Conservation (phyloP, 2,329 filamentous ascomycete species). For the Nemania sp. region DNA sequence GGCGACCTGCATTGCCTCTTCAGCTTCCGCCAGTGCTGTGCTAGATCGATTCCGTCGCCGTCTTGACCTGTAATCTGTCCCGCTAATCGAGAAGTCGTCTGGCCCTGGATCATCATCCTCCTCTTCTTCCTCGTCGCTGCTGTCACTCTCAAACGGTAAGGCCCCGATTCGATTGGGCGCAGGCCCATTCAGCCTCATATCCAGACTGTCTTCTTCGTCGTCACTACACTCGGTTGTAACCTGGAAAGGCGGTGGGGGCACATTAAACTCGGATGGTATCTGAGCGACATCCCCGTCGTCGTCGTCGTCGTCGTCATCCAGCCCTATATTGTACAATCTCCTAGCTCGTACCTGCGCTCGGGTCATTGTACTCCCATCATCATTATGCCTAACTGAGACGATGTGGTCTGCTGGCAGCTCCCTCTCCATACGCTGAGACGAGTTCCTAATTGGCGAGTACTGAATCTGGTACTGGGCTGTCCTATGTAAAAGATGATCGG, state of each 20-base stretch:
- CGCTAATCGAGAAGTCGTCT: constrained; percentile 42
- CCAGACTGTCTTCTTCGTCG: constrained; percentile 54
- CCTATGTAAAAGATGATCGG: constrained; percentile 72
- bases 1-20: constrained; percentile 55
- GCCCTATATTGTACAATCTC: constrained; percentile 50
- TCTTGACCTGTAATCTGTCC: constrained; percentile 37
- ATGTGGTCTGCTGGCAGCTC: constrained; percentile 45
- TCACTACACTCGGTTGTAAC: constrained; percentile 66
- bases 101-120: constrained; percentile 42
- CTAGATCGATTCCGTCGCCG: constrained; percentile 34
- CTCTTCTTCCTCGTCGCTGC: constrained; percentile 40
- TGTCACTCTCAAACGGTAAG: constrained; percentile 58
- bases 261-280: constrained; percentile 60
- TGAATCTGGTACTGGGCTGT: constrained; percentile 78
- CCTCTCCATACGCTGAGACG: constrained; percentile 33
- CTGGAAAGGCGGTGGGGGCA: constrained; percentile 53
- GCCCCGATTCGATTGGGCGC: constrained; percentile 58
- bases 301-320: constrained; percentile 50
- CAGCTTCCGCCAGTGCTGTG: constrained; percentile 46
- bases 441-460: constrained; percentile 50
- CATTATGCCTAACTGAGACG: constrained; percentile 57
- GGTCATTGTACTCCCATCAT: constrained; percentile 55
- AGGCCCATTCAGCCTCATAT: constrained; percentile 41
- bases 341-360: constrained; percentile 50
- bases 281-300: constrained; percentile 55